These are phyloP conservation scores for Orbilia quercus DNA, from an alignment of 2,329 filamentous ascomycete species.

Conservation along the genomic window DNA sequence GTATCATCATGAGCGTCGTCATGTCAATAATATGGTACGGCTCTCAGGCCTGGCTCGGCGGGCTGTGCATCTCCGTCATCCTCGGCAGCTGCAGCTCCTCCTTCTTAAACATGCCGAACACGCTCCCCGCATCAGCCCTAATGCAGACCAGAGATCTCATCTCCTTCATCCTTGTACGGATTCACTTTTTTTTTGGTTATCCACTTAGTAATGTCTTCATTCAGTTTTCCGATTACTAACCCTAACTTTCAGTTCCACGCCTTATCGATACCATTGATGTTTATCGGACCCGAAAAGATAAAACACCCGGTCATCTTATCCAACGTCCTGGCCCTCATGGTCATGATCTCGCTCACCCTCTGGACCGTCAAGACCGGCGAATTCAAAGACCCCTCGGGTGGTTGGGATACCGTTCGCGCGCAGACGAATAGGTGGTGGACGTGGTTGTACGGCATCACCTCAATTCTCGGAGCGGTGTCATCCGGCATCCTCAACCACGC, in stretches of 20 bases:
- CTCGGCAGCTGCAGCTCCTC: slow-evolving; percentile 45
- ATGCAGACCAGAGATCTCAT: slow-evolving; percentile 54
- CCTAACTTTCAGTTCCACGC: slow-evolving; percentile 39
- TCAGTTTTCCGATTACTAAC: slow-evolving; percentile 13
- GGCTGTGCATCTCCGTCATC: slow-evolving; percentile 52
- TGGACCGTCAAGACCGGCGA: slow-evolving; percentile 54
- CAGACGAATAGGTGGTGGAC: slow-evolving; percentile 61
- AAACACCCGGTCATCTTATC: slow-evolving; percentile 53
- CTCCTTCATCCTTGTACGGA: slow-evolving; percentile 48
- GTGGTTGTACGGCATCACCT: slow-evolving; percentile 64
- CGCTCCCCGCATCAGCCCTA: slow-evolving; percentile 28
- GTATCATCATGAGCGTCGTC: slow-evolving; percentile 51
- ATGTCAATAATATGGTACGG: slow-evolving; percentile 56
- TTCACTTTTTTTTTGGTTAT: too few relatives aligned
- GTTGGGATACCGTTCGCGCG: slow-evolving; percentile 49
- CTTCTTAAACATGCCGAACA: slow-evolving; percentile 53
- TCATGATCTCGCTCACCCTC: slow-evolving; percentile 51
- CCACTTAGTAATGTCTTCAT: background rate
- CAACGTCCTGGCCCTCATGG: slow-evolving; percentile 42
- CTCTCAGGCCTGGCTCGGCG: slow-evolving; percentile 50
- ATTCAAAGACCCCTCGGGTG: slow-evolving; percentile 49
- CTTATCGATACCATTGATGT: slow-evolving; percentile 48
- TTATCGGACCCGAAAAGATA: slow-evolving; percentile 54
- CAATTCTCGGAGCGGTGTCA: slow-evolving; percentile 65
- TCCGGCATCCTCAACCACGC: slow-evolving; percentile 66